phyloP scores from a whole-genome alignment of 2,329 filamentous ascomycete genomes.

The Colletotrichum agaves region DNA sequence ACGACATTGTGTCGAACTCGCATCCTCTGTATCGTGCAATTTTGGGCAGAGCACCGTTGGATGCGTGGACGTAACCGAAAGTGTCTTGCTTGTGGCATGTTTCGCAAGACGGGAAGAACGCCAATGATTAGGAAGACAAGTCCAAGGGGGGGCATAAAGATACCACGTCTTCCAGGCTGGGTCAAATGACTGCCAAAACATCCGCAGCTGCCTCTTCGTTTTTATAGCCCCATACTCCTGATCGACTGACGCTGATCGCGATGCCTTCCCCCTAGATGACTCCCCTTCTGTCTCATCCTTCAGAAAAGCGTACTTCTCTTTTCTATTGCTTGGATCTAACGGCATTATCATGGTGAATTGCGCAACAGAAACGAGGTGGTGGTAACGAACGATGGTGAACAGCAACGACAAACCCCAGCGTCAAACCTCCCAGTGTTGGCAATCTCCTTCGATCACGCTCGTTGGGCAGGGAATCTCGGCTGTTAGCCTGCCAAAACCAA shows the following conservation, averaged over 20 bases:
- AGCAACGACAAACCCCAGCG: no score
- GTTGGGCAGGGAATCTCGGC: no score
- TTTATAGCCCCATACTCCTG: conserved; percentile 2
- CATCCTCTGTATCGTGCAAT: conserved; percentile 25
- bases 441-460: no score
- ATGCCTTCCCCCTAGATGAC: conserved; percentile 4
- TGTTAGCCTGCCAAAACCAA: no score
- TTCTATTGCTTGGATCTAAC: background rate
- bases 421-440: no score
- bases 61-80: conserved; percentile 21
- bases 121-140: conserved; percentile 13
- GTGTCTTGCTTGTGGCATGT: conserved; percentile 6
- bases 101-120: conserved; percentile 27
- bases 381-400: no score
- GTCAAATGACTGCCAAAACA: conserved; percentile 9
- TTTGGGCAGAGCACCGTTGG: conserved; percentile 20
- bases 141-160: conserved; percentile 6
- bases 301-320: conserved; percentile 21
- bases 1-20: conserved; percentile 31
- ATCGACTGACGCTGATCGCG: background rate
- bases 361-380: background rate
- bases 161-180: conserved; percentile 29
- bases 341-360: conserved; percentile 12
- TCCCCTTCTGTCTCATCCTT: conserved; percentile 7
- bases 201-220: background rate